Conservation (phyloP, 2,329 filamentous ascomycete species). For the Fusarium humuli region DNA sequence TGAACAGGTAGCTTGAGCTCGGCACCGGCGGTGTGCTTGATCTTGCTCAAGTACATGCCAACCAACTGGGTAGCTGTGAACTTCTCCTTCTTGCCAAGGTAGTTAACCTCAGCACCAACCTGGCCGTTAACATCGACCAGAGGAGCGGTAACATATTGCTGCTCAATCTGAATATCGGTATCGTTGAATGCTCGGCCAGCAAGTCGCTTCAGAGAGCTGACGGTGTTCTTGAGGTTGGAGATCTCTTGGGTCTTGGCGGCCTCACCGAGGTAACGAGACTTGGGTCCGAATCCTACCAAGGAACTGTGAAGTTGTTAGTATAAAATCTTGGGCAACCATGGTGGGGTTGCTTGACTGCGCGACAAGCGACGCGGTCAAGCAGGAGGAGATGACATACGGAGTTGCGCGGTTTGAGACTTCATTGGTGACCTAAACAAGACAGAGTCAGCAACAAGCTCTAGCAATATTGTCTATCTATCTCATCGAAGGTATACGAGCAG, state of each 20-base stretch:
- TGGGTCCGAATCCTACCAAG: slow-evolving; percentile 93
- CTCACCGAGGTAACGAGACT: slow-evolving; percentile 94
- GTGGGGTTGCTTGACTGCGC: slow-evolving; percentile 24
- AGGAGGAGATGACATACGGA: slow-evolving; percentile 75
- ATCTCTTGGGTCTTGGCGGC: slow-evolving; percentile 98
- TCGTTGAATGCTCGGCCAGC: slow-evolving; percentile 88
- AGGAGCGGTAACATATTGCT: slow-evolving; percentile 86
- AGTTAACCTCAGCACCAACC: slow-evolving; percentile 92
- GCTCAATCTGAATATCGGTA: slow-evolving; percentile 92
- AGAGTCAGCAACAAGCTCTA: slow-evolving; percentile 22
- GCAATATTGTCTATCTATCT: slow-evolving; percentile 4
- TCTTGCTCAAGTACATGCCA: slow-evolving; percentile 95
- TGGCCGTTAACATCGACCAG: slow-evolving; percentile 93
- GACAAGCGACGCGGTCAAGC: slow-evolving; percentile 19
- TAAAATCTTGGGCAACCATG: slow-evolving; percentile 30
- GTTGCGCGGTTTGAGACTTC: slow-evolving; percentile 98
- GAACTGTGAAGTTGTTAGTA: slow-evolving; percentile 67
- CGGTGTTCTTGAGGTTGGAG: slow-evolving; percentile 99
- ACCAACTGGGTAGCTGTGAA: slow-evolving; percentile 95
- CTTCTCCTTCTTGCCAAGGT: slow-evolving; percentile 93
- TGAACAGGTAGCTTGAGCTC: slow-evolving; percentile 93
- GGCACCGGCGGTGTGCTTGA: slow-evolving; percentile 85
- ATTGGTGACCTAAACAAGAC: slow-evolving; percentile 82
- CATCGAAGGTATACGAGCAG: slow-evolving; percentile 3
- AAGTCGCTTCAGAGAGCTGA: slow-evolving; percentile 91